These are phyloP conservation scores for Pachyrhizus erosus DNA, from an alignment of 306 rosid species.

Conservation along the genomic window DNA sequence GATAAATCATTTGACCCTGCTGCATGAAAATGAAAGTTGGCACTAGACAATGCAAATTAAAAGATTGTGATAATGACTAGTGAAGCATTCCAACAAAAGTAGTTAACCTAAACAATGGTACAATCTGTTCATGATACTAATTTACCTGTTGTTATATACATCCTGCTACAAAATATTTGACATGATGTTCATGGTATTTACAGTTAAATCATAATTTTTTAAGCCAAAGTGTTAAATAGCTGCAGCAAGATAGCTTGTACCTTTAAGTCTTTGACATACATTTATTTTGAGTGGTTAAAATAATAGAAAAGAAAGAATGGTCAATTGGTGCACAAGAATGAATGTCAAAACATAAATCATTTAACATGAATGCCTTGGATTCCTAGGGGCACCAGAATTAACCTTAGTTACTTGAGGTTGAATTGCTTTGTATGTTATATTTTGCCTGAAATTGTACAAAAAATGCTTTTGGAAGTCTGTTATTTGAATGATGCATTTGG, in stretches of 20 bases:
- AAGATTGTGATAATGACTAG: neutral
- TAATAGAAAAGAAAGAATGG: neutral
- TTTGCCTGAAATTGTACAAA: neutral
- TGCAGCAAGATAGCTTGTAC: neutral
- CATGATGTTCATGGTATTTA: neutral
- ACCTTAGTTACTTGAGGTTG: neutral
- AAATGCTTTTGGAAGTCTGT: neutral
- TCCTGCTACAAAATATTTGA: neutral
- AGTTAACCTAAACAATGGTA: neutral
- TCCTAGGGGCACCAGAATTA: neutral
- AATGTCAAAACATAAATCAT: neutral
- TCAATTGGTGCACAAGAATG: neutral
- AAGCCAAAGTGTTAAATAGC: neutral
- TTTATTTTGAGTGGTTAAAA: neutral
- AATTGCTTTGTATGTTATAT: neutral
- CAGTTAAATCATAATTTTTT: neutral
- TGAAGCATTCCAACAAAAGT: neutral
- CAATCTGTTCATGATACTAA: no score
- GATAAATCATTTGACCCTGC: slow-evolving; percentile 4
- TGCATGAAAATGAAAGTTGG: slow-evolving; percentile 27
- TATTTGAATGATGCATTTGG: neutral
- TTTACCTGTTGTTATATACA: no score
- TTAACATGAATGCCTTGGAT: neutral
- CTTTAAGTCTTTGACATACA: neutral
- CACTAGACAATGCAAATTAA: slow-evolving; percentile 5